These are phyloP conservation scores for Ceratocystis alfenasii DNA, from an alignment of 2,329 filamentous ascomycete species.

Conservation along the genomic window DNA sequence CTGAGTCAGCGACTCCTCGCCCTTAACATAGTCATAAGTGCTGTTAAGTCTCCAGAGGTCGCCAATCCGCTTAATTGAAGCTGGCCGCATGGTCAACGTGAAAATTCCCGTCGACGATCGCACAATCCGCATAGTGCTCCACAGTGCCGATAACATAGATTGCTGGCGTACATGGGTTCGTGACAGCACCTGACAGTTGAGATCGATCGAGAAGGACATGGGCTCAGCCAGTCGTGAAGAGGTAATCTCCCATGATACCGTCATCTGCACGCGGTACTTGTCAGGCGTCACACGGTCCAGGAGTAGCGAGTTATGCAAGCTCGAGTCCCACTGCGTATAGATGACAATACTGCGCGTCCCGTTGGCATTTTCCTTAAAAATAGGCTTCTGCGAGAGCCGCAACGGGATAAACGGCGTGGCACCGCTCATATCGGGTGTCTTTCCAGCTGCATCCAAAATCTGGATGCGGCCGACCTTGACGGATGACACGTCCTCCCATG, in stretches of 20 bases:
- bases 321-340: conserved; percentile 93
- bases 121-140: conserved; percentile 72
- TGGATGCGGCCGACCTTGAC: conserved; percentile 71
- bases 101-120: conserved; percentile 81
- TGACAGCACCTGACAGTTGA: conserved; percentile 72
- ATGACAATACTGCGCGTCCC: conserved; percentile 79
- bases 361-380: conserved; percentile 74
- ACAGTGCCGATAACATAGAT: conserved; percentile 77
- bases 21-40: conserved; percentile 88
- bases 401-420: conserved; percentile 55
- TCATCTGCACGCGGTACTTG: conserved; percentile 81
- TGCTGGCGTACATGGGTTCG: conserved; percentile 74
- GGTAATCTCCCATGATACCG: conserved; percentile 71
- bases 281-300: conserved; percentile 91
- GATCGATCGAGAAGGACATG: conserved; percentile 72
- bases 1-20: conserved; percentile 70
- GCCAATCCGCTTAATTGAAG: conserved; percentile 78
- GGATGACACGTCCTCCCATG: conserved; percentile 72
- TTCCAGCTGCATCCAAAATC: conserved; percentile 73
- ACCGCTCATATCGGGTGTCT: conserved; percentile 65
- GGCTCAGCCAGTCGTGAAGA: conserved; percentile 76
- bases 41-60: conserved; percentile 97
- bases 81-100: conserved; percentile 71
- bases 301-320: conserved; percentile 77
- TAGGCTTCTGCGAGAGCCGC: conserved; percentile 64